A percentile compares a stretch with the other conserved stretches of the same genome.
These are phyloP conservation scores for Fusarium equiseti DNA, from an alignment of 2,329 filamentous ascomycete genomes.

Conservation along the genomic window DNA sequence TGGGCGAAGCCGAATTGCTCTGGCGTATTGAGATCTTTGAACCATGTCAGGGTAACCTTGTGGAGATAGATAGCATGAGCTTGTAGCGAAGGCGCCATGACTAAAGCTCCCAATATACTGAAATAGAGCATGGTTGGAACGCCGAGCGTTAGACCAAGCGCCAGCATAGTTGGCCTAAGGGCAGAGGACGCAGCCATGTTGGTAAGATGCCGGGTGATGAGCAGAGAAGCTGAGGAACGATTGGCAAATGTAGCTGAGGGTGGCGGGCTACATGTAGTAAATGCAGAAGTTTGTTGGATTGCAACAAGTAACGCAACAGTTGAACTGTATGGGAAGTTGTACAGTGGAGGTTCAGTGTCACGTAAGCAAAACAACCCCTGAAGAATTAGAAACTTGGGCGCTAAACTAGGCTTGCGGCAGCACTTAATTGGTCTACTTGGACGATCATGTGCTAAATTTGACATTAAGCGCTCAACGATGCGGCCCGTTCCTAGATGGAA, in stretches of 20 bases:
- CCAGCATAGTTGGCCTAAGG: constrained; percentile 26
- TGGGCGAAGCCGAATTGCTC: constrained; percentile 77
- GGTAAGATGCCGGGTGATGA: no score
- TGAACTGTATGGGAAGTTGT: background rate
- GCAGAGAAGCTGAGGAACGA: no score
- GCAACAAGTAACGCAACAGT: background rate
- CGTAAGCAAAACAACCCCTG: no score
- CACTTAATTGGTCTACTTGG: no score
- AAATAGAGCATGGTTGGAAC: constrained; percentile 34
- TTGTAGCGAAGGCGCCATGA: constrained; percentile 36
- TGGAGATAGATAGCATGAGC: constrained; percentile 61
- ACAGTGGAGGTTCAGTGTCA: background rate
- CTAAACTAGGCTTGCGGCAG: no score
- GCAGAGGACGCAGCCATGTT: constrained; percentile 13
- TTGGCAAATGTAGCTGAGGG: background rate
- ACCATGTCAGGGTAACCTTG: constrained; percentile 63
- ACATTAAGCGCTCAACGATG: no score
- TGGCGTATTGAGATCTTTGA: constrained; percentile 67
- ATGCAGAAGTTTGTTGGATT: background rate
- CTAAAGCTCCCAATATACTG: constrained; percentile 24
- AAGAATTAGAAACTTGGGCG: no score
- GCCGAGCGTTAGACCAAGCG: constrained; percentile 31
- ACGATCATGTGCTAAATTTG: no score
- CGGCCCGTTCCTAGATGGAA: no score
- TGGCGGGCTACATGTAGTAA: background rate